A percentile compares a stretch with the other conserved stretches of the same genome.
These are phyloP conservation scores for Globisporangium uncinulatum DNA, from an alignment of 352 stramenopile genomes.

Conservation along the genomic window DNA sequence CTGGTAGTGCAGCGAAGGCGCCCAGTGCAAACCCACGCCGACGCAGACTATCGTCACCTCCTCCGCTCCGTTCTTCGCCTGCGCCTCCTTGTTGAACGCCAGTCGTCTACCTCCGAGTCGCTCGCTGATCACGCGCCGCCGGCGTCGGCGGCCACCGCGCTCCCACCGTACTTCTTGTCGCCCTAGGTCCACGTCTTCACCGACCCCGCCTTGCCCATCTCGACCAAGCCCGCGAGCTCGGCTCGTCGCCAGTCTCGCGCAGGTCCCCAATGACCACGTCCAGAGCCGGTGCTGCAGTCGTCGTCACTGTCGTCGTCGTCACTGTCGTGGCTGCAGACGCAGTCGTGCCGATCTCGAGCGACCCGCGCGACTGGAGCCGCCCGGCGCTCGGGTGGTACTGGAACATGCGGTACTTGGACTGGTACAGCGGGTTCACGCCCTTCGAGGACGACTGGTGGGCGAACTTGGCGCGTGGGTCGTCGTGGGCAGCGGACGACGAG, in stretches of 20 bases:
- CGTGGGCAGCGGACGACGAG: background rate
- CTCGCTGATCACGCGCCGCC: too few species aligned
- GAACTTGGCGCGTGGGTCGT: constrained; percentile 19
- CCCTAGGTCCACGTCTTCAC: too few species aligned
- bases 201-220: too few species aligned
- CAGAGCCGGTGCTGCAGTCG: background rate
- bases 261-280: background rate
- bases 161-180: too few species aligned
- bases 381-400: constrained; percentile 39
- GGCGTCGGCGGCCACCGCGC: too few species aligned
- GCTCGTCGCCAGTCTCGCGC: constrained; percentile 14
- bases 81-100: constrained; percentile 7
- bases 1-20: constrained; percentile 54
- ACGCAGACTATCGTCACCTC: constrained; percentile 51
- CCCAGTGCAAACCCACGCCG: constrained; percentile 52
- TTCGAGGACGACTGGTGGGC: constrained; percentile 20
- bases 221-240: background rate
- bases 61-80: constrained; percentile 14
- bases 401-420: constrained; percentile 70
- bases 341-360: constrained; percentile 1
- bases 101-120: too few species aligned
- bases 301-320: background rate
- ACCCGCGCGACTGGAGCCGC: constrained; percentile 10
- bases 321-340: background rate
- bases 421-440: constrained; percentile 48